Evolutionary conservation across 177 flowering plant species (phyloP).

Genomic region (Vitis hybrid): DNA sequence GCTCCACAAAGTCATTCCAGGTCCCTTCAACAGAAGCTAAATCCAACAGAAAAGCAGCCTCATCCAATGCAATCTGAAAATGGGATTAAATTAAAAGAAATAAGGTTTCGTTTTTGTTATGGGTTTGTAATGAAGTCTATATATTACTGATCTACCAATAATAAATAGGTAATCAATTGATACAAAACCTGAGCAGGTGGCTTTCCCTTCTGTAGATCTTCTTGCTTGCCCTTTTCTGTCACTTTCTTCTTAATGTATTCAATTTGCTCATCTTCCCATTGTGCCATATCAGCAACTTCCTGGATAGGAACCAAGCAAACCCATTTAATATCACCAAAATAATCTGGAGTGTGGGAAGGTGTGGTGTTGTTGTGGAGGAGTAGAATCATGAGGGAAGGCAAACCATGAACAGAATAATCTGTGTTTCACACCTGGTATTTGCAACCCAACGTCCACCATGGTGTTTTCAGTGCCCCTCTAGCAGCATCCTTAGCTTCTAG

Average conservation of each 20-base stretch:
- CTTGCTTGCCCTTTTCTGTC: conserved; percentile 70
- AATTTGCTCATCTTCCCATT: conserved; percentile 91
- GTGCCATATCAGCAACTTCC: conserved; percentile 86
- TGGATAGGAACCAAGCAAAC: conserved; percentile 23
- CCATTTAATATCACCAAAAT: not conserved
- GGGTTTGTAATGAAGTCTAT: not conserved
- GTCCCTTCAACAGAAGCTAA: conserved; percentile 86
- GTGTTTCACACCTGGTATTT: conserved; percentile 51
- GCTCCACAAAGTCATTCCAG: conserved; percentile 66
- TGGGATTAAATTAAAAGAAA: not conserved
- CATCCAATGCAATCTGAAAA: conserved; percentile 78
- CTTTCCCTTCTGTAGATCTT: conserved; percentile 78
- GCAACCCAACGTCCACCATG: conserved; percentile 98
- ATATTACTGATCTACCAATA: not conserved
- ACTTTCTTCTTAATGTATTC: conserved; percentile 71
- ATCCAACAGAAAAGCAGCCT: conserved; percentile 93
- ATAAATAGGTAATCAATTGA: not conserved
- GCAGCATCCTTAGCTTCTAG: conserved; percentile 92
- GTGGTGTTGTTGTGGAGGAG: not conserved
- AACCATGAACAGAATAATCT: not conserved
- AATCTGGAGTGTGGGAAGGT: not conserved
- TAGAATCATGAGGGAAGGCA: not conserved
- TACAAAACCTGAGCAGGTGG: conserved; percentile 66
- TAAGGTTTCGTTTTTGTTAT: not conserved
- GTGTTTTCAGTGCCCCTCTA: conserved; percentile 79